Base-by-base conservation (phyloP, 441 rosid species). In the Populus hybrid region DNA sequence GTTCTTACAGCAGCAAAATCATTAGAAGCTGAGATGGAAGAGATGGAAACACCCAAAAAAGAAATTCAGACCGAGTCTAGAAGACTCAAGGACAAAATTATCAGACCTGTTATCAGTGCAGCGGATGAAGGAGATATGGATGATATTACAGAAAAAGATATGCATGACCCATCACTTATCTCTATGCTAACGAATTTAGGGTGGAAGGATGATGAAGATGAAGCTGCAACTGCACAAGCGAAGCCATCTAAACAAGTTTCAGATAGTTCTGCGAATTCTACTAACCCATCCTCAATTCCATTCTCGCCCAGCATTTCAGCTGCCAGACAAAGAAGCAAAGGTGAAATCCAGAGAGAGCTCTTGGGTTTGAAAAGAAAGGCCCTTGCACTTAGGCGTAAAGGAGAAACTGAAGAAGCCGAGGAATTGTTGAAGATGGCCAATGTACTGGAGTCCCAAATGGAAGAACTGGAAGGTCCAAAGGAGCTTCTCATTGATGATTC, bases 361-460 rank as follows among this genome's bases (percentile, higher is more conserved):
- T 70, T 88, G 77, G 89, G 87, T 74, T 80, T 93, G 80, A 93
- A 90, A 81, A 90, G 94, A 79, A 90, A 88, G 80, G 93, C 90
- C 16, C 92, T 91, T 82, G 87, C 90, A 28, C 84, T 82, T 77
- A 85, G 91, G 71, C 93, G 92, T 77, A 87, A 87, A 79, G 94
- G 96, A 76, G 85, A 90, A 77, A 82, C 75, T 50, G 91, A 81
- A 67, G 93, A 91, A 61, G 93, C 93, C 10, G 96, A 93, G 75
- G 92, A 87, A 82, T 50, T 91, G 81, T 82, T 89, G 84, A 85
- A 80, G 67, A 85, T 73, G 80, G 90, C 90, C 11, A 86, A 82
- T 83, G 87, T 79, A 35, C 67, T 91, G 70, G 92, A 93, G 79
- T 85, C 88, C 66, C 86, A 91, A 73, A 78, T 93, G 76, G 87